Percentiles rank a stretch among this genome's conserved stretches.
Evolutionary conservation across 495 filamentous ascomycete species (phyloP).

Genomic region (Wilcoxina mikolae): DNA sequence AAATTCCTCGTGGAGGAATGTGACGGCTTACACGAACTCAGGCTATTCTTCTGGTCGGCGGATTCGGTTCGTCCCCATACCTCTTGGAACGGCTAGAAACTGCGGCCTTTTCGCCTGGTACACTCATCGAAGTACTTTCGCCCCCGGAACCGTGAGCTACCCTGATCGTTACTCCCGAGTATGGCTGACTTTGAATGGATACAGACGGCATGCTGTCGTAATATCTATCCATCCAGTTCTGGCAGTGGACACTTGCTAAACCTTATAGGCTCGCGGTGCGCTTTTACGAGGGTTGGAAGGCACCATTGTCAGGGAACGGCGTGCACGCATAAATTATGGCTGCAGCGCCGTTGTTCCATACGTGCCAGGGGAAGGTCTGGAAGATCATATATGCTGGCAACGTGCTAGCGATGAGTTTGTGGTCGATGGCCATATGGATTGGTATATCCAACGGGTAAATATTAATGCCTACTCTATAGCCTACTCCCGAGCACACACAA

Average conservation of each 20-base stretch:
- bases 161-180: too few species aligned
- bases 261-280: constrained; percentile 17
- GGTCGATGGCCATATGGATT: not conserved
- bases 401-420: not conserved
- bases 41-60: constrained; percentile 53
- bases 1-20: too few species aligned
- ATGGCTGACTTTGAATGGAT: too few species aligned
- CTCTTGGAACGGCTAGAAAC: constrained; percentile 42
- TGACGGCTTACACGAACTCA: too few species aligned
- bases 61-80: constrained; percentile 52
- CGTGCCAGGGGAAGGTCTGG: not conserved
- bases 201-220: too few species aligned
- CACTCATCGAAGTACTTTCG: constrained; percentile 43
- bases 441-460: not conserved
- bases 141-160: constrained; percentile 43
- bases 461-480: not conserved
- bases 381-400: not conserved
- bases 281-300: constrained; percentile 19
- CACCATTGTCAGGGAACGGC: constrained; percentile 14
- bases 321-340: not conserved
- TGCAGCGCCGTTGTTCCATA: not conserved
- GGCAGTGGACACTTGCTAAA: too few species aligned
- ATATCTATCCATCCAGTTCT: too few species aligned
- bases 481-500: not conserved
- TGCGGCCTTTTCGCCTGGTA: constrained; percentile 24